Base-by-base conservation (phyloP, 2,329 filamentous ascomycete genomes). In the Exophiala mesophila region DNA sequence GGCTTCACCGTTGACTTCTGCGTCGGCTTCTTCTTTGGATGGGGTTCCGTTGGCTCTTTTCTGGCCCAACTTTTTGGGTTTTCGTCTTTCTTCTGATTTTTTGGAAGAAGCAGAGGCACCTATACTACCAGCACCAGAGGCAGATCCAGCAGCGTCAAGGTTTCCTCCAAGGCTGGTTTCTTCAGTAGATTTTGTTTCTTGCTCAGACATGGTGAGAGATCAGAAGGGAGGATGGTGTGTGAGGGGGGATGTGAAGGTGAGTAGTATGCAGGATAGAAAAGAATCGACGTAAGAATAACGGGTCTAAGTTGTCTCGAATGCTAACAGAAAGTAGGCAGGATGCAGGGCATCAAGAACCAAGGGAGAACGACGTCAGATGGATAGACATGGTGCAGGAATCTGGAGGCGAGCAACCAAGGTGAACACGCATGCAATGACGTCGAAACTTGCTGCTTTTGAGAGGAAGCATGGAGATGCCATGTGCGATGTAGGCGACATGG, bases 91-190 rank as follows among this genome's bases (percentile, higher is more conserved):
- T 37, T 59, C 54, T 15, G 58, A 52, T 23, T 61, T 55, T 52
- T 63, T 61, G 8, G 56, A 53, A 39, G 54, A 59, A 2, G 53
- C 41, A 16, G 53, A 53, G 23, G 53, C 55, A 36, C 53, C 49
- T n/a, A 55, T 44, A 23, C 53, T 57, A 23, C 59, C 59, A 16
- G 59, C 57, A 9, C 60, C 62, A n/a, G 62, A 60, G 7, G 62
- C 61, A 19, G 59, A 59, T 15, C 57, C 56, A 12, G 56, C 49
- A 33, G 59, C 55, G 31, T 62, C 58, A 23, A 58, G 57, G 26
- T 55, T 57, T 31, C 62, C 60, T 35, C 62, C 59, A 30, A 63
- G 53, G 12, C 57, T 57, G 31, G 59, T 58, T 31, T 59, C 58
- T 31, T 59, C 53, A 5, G 52, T 55, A 19, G 34, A 47, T 36